Base-by-base conservation (phyloP, 1,139 yeast species). In the Yamadazyma friedrichii region DNA sequence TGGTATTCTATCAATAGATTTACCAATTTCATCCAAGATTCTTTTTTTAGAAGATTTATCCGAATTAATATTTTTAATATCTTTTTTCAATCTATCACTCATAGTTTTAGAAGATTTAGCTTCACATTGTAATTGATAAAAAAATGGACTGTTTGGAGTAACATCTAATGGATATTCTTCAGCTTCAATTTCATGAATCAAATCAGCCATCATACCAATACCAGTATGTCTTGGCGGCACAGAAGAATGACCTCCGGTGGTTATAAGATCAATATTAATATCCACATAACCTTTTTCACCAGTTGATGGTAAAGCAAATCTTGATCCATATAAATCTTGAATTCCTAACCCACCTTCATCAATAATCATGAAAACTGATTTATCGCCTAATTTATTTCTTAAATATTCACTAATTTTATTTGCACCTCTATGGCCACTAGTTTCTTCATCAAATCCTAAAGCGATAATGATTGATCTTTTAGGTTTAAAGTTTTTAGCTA, bases 301-400 rank as follows among this genome's bases (percentile, higher is more conserved):
- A 5, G 76, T 70, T 3, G 74, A 74, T 2, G 88, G 84, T 30
- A 75, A 54, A 4, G 84, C 84, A 48, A 79, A 63, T 52, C 67
- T 70, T 39, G 65, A 53, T 6, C 79, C 80, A 42, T 69, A 70
- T 8, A 64, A 52, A 9, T 62, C 67, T 4, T 59, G 49, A 36
- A 54, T 53, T 0, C 70, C 66, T 8, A 49, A 51, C 27, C 65
- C 64, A 20, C 80, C 80, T 56, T 74, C 80, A 51, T 74, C 80
- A 38, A 73, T 59, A 28, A 74, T 57, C 31, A 68, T 69, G 41
- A 62, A 61, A 15, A 74, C 44, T 0, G 77, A 70, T 36, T 74
- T 62, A 4, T 53, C 50, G 1, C 80, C 80, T 44, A 64, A 71
- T 24, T 55, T 47, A 3, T 57, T 46, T n/a, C 55, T 46, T 16